phyloP scores from a whole-genome alignment of 257 asterid genomes.

The Perilla frutescens region DNA sequence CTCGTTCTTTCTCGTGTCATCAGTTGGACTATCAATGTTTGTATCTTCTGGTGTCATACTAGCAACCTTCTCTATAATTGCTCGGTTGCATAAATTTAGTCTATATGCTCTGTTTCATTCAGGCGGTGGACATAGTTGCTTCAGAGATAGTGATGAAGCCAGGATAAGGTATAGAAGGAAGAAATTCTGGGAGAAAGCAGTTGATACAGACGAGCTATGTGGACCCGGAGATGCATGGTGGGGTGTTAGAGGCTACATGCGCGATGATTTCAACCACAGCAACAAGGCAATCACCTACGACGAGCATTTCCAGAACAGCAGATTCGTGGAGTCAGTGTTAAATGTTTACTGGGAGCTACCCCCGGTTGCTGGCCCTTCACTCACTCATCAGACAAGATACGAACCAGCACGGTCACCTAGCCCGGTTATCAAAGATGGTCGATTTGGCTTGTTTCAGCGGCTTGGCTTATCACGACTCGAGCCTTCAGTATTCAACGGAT shows the following conservation, averaged over 20 bases:
- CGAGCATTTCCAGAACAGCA: slow-evolving; percentile 83
- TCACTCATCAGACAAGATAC: slow-evolving; percentile 88
- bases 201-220: slow-evolving; percentile 77
- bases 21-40: neutral
- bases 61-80: neutral
- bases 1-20: neutral
- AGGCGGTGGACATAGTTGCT: slow-evolving; percentile 99
- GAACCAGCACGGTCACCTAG: slow-evolving; percentile 84
- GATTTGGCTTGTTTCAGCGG: slow-evolving; percentile 63
- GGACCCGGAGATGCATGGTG: slow-evolving; percentile 97
- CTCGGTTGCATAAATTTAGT: neutral
- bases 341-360: slow-evolving; percentile 96
- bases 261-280: slow-evolving; percentile 90
- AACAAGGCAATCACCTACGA: slow-evolving; percentile 65
- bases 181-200: slow-evolving; percentile 89
- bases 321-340: slow-evolving; percentile 84
- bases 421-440: slow-evolving; percentile 93
- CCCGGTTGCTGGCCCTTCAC: slow-evolving; percentile 95
- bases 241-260: slow-evolving; percentile 92
- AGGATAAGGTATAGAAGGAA: slow-evolving; percentile 69
- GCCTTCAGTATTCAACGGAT: slow-evolving; percentile 79
- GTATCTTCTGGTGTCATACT: neutral
- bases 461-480: slow-evolving; percentile 76
- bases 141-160: slow-evolving; percentile 85
- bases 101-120: slow-evolving; percentile 24